Evolutionary conservation across 2,329 filamentous ascomycete genomes (phyloP), one percentile per base, ranked within the genome.

Genomic region (Cercospora zeina): DNA sequence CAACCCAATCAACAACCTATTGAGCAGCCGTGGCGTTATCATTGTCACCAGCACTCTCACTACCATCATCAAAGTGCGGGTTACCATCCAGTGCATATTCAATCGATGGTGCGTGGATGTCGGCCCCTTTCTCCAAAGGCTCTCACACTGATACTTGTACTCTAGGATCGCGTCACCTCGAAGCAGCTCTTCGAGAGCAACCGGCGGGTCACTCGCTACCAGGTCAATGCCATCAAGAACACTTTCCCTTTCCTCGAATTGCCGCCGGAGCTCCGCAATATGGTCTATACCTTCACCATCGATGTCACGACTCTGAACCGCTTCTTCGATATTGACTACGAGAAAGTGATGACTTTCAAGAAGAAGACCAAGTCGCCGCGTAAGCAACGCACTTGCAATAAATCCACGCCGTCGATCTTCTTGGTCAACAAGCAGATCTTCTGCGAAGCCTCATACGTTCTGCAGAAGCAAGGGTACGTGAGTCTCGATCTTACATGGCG

Each of bases 371-470:
- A 36, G 7, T 37, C 27, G 6, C 30, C 39, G 5, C 33, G 39
- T 31, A 37, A 36, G 50, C 33, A 30, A 30, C 27, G 30, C 16
- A 31, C 58, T 19, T 65, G 65, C 3, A 54, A 58, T 2, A 65
- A 63, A 36, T 59, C 39, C 16, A 71, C 70, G 2, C 74, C 72
- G 1, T 66, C 67, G 6, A 67, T 77, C 45, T 67, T 77, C 33
- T 68, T 76, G 8, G 56, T 76, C 65, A 75, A 72, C 62, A 69
- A 67, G 31, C 73, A 76, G 50, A 74, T 75, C 63, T 73, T 65
- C 51, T 47, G 47, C 5, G 76, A 78, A 62, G 71, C 64, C 30
- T 60, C 71, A 1, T 62, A 64, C 47, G 50, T 73, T 9, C 63
- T 77, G 8, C 64, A 67, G 42, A 61, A 66, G 33, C 53, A 59